Evolutionary conservation across 2,329 filamentous ascomycete species (phyloP), one percentile per base, ranked within the genome.

Genomic region (Raffaelea deltoideospora): DNA sequence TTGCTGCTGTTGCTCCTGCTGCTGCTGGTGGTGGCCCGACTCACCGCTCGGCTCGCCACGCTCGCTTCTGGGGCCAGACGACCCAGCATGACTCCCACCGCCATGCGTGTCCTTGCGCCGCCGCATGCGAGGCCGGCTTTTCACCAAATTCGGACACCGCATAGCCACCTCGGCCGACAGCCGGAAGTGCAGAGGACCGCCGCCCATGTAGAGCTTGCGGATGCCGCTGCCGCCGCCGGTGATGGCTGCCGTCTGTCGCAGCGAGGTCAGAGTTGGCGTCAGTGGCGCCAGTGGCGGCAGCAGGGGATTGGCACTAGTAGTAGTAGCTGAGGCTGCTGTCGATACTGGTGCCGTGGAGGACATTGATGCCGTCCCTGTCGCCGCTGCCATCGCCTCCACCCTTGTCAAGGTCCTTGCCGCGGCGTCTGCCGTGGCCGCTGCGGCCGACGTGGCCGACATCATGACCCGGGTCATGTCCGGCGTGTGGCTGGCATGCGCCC

Each of bases 91-190:
- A 5, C n/a, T 30, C 5, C n/a, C 10, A 15, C 13, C 26, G 11
- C 10, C 7, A 14, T 28, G 26, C 5, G 11, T 14, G 10, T 28
- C 10, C n/a, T 35, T 44, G 33, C 53, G 47, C 41, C 46, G 52
- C 9, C 54, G 50, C 54, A 57, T 57, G 18, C 54, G 48, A n/a
- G 53, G 53, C 28, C 44, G 47, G 39, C 41, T 55, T 28, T 45
- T 47, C 23, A 57, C 53, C 21, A 56, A 46, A 20, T 54, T 55
- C 7, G 45, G 41, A 37, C 52, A 56, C 20, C 50, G 48, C 37
- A 53, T 30, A 2, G 53, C 53, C 15, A 47, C 49, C 17, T 56
- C 54, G 3, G 46, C 45, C 8, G 53, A 51, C 19, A 49, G 41
- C 4, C 44, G 48, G 32, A 50, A 52, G 3, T 44, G 48, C 29